Conservation (phyloP, 306 rosid species). For the Canavalia gladiata region DNA sequence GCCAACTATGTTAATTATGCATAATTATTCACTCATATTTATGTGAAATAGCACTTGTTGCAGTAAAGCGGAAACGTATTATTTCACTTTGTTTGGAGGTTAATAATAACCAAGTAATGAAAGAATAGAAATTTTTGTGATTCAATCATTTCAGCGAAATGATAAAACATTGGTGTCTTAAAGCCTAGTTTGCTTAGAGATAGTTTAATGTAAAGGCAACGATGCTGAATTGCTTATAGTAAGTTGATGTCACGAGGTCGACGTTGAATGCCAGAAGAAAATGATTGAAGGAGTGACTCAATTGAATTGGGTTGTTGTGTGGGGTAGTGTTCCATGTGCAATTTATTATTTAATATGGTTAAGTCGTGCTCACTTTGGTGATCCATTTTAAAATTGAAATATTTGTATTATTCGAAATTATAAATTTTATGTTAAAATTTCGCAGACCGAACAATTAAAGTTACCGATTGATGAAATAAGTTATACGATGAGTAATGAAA, state of each 20-base stretch:
- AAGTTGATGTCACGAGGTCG: neutral
- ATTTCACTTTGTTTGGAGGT: constrained; percentile 2
- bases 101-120: neutral
- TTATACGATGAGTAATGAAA: too few species aligned
- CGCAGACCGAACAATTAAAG: too few species aligned
- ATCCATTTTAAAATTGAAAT: neutral
- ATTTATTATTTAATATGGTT: neutral
- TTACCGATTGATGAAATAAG: too few species aligned
- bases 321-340: neutral
- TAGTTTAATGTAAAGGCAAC: neutral
- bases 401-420: too few species aligned
- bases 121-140: neutral
- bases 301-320: neutral
- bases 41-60: neutral
- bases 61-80: neutral
- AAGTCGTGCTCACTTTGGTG: neutral
- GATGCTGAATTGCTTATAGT: neutral
- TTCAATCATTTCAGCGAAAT: neutral
- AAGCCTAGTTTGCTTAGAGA: neutral
- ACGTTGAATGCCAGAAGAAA: neutral
- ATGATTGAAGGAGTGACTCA: neutral
- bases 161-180: neutral
- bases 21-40: neutral
- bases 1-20: neutral
- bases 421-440: too few species aligned